A percentile compares a stretch with the other conserved stretches of the same genome.
These are phyloP conservation scores for Saccharomycopsis sp. DNA, from an alignment of 805 yeast genomes.

Conservation along the genomic window DNA sequence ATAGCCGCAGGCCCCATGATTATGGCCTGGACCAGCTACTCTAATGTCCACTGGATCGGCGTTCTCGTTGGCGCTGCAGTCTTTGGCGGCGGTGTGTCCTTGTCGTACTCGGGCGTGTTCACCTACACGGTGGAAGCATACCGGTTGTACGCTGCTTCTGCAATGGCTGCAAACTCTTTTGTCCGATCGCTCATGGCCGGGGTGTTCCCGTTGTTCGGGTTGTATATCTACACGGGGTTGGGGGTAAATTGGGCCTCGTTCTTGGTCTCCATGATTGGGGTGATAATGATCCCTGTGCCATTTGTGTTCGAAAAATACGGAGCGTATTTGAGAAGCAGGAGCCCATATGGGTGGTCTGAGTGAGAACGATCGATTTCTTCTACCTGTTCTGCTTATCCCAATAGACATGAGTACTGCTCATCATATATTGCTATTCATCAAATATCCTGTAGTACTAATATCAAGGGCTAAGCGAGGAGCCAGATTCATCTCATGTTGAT, in stretches of 20 bases:
- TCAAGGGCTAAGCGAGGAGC: too few species aligned
- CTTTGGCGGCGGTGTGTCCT: constrained; percentile 50
- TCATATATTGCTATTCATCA: too few species aligned
- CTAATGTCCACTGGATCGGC: constrained; percentile 50
- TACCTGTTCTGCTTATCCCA: too few species aligned
- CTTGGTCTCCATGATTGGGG: constrained; percentile 48
- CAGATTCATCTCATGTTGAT: too few species aligned
- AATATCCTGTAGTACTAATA: too few species aligned
- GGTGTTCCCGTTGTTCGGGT: constrained; percentile 58
- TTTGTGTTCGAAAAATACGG: constrained; percentile 49
- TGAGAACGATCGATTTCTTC: too few species aligned
- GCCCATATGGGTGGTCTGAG: constrained; percentile 18
- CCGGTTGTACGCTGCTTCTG: constrained; percentile 58
- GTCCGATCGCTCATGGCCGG: constrained; percentile 62
- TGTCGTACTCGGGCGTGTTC: constrained; percentile 61
- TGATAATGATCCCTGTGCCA: constrained; percentile 58
- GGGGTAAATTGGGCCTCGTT: constrained; percentile 71
- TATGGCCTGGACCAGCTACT: constrained; percentile 66
- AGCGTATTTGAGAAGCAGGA: constrained; percentile 39
- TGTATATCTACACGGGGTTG: constrained; percentile 42
- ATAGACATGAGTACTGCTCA: neutral
- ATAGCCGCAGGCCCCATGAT: constrained; percentile 55
- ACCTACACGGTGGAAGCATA: constrained; percentile 65
- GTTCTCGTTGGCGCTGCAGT: constrained; percentile 53
- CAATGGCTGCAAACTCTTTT: constrained; percentile 58